Conservation (phyloP, 176 grass and related monocot genomes). For the Triticum aestivum region IWGSC_CS_RefSeq_v2.1 NC_057809.1:612053281-612053780, state of each 20-base stretch:
- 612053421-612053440: slow-evolving; percentile 27
- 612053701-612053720: neutral
- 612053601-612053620: accelerated
- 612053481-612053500: slow-evolving; percentile 36
- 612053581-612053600: neutral
- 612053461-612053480: slow-evolving; percentile 29
- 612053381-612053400: slow-evolving; percentile 47
- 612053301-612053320: slow-evolving; percentile 45
- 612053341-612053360: slow-evolving; percentile 42
- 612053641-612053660: neutral
- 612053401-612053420: slow-evolving; percentile 18
- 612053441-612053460: neutral
- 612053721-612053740: neutral
- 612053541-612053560: neutral
- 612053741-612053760: neutral
- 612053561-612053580: neutral
- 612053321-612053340: slow-evolving; percentile 43
- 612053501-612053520: neutral
- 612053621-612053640: neutral
- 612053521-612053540: neutral
- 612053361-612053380: slow-evolving; percentile 35
- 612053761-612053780: slow-evolving; percentile 19
- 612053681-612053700: neutral
- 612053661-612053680: neutral
- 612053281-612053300: slow-evolving; percentile 40